Evolutionary conservation across 2,329 filamentous ascomycete genomes (phyloP), one percentile per base, ranked within the genome.

Genomic region (Chaetomium strumarium): DNA sequence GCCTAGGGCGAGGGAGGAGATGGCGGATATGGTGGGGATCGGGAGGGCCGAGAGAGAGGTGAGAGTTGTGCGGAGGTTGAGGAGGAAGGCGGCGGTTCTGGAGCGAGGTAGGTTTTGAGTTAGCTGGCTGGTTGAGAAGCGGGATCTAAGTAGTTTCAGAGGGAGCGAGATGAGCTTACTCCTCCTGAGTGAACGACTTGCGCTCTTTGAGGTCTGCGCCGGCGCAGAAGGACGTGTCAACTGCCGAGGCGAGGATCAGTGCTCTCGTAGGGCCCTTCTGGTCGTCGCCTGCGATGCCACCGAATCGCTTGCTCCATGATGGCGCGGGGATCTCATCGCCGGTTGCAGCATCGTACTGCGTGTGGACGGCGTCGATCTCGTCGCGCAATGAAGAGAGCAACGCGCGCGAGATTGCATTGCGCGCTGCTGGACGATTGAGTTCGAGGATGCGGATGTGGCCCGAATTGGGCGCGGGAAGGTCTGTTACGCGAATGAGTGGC

Each of bases 131-230:
- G n/a, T n/a, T n/a, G n/a, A n/a, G 2, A 5, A 20, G 16, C 12
- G 33, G n/a, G 6, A 8, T n/a, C 2, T 2, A 24, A 7, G 37
- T 31, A 7, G 37, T 31, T 40, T n/a, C 11, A 19, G 49, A 5
- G 11, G 20, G 29, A 16, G 17, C 37, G 7, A 40, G 38, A 55
- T 30, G 24, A 51, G 44, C 81, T 56, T 69, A 95, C 90, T 96
- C 86, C 62, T 90, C 80, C 55, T 77, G 78, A 1, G 81, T 85
- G 70, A 96, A 93, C 4, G 77, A 80, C 53, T 80, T 79, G 29
- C 92, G 76, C 75, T 96, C 92, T 67, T 96, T 97, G 63, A 99
- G 72, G 67, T 99, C 93, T 4, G 93, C 93, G 36, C 93, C 93
- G 0, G 93, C 90, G 70, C 93, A 99, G 69, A 99, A 99, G 63